Base-by-base conservation (phyloP, 257 asterid species). In the Solanum boliviense region DNA sequence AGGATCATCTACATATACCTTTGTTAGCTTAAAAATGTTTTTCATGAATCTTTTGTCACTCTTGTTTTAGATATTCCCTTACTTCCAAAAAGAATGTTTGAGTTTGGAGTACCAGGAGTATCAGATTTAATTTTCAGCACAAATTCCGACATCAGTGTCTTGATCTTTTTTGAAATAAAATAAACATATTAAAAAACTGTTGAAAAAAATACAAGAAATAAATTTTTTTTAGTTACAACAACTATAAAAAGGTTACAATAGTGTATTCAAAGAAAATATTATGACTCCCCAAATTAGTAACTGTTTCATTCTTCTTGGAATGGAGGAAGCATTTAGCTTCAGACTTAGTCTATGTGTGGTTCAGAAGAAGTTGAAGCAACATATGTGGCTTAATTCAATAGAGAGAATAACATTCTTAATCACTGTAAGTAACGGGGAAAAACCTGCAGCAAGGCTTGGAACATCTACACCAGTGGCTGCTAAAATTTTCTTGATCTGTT, bases 391-490 rank as follows among this genome's bases (percentile, higher is more conserved):
- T 38, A 38, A 83, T 4, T 4, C 23, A n/a, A 36, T 78, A 71
- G 16, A 16, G 46, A 41, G 76, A 11, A 9, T 27, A 65, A 6
- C 27, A 73, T 41, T 81, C 25, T 8, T 83, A 41, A 27, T 78
- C 35, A 86, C 67, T 76, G 25, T 6, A 35, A 29, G 74, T 58
- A 76, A 38, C 7, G 62, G 71, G 60, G 68, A 87, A 82, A 87
- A 91, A 95, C 98, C 99, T 93, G 98, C 92, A 84, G 95, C 95
- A 87, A 97, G 95, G 93, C 99, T 94, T 18, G 99, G 99, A 86
- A 97, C 92, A 92, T 97, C 96, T 18, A 97, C 99, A 83, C 99
- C 99, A 7, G 99, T 95, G 85, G 98, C 98, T 89, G 98, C 98
- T 88, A 97, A 89, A 81, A 95, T 95, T 91, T 95, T 95, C 98